phyloP scores from a whole-genome alignment of 108 stramenopile species.

The Nitzschia inconspicua region DNA sequence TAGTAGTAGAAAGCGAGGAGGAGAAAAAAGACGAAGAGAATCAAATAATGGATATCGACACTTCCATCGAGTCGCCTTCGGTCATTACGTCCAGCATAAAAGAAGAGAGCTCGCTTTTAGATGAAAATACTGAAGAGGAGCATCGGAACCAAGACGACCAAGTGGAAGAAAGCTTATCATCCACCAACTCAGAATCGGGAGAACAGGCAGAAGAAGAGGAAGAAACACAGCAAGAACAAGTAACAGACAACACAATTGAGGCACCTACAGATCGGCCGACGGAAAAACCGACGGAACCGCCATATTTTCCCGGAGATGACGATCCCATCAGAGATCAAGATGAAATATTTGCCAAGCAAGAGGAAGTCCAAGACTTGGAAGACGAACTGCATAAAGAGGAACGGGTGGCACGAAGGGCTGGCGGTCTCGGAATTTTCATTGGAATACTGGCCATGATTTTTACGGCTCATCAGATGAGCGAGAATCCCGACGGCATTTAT shows the following conservation, averaged over 20 bases:
- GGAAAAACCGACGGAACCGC: conserved; percentile 1
- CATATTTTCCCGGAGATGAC: conserved; percentile 13
- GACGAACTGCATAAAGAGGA: conserved; percentile 47
- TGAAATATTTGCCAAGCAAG: conserved; percentile 6
- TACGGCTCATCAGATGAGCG: conserved; percentile 80
- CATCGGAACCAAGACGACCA: too few relatives aligned
- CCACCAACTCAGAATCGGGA: not conserved
- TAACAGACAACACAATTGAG: not conserved
- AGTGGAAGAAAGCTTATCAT: not conserved
- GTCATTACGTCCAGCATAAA: too few relatives aligned
- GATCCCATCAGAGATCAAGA: conserved; percentile 17
- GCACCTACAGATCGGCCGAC: not conserved
- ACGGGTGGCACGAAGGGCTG: conserved; percentile 59
- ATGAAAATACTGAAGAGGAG: too few relatives aligned
- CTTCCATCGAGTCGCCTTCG: not conserved
- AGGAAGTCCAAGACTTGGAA: conserved; percentile 33
- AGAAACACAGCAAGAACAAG: not conserved
- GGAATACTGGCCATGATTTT: conserved; percentile 63
- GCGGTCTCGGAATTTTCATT: conserved; percentile 56
- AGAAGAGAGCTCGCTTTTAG: too few relatives aligned
- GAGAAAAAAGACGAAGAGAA: not conserved
- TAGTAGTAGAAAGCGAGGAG: not conserved
- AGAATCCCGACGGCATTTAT: conserved; percentile 80
- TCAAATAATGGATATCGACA: not conserved
- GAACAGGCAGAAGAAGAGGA: conserved; percentile 10